Percentiles rank a stretch among this genome's conserved stretches.
These are phyloP conservation scores for Fraxinus platypoda DNA, from an alignment of 305 asterid genomes.

Conservation along the genomic window DNA sequence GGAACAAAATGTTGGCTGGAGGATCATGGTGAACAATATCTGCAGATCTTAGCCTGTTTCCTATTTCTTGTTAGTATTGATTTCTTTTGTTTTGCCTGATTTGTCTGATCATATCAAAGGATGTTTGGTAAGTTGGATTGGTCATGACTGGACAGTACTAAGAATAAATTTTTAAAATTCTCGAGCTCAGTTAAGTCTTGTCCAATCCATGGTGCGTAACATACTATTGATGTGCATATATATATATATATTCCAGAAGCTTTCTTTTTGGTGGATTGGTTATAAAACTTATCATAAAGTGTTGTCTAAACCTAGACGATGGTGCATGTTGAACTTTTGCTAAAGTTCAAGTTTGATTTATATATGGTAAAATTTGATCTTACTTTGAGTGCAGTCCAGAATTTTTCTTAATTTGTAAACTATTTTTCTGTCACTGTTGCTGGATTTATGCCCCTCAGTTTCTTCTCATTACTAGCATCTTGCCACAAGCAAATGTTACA, in stretches of 20 bases:
- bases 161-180: background rate
- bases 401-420: background rate
- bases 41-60: background rate
- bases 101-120: background rate
- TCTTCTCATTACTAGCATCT: background rate
- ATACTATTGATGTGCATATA: background rate
- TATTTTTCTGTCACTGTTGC: background rate
- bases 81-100: conserved; percentile 6
- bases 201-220: background rate
- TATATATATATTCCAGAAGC: background rate
- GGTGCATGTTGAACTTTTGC: background rate
- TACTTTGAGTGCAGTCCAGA: background rate
- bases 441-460: background rate
- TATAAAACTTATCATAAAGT: background rate
- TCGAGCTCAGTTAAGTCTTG: background rate
- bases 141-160: background rate
- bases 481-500: background rate
- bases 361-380: background rate
- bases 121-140: conserved; percentile 1
- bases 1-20: conserved; percentile 34
- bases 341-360: background rate
- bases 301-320: background rate
- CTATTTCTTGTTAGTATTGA: background rate
- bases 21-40: background rate
- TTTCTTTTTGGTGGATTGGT: background rate